Evolutionary conservation across 345 rosid species (phyloP).

Genomic region (Rhodomyrtus tomentosa): DNA sequence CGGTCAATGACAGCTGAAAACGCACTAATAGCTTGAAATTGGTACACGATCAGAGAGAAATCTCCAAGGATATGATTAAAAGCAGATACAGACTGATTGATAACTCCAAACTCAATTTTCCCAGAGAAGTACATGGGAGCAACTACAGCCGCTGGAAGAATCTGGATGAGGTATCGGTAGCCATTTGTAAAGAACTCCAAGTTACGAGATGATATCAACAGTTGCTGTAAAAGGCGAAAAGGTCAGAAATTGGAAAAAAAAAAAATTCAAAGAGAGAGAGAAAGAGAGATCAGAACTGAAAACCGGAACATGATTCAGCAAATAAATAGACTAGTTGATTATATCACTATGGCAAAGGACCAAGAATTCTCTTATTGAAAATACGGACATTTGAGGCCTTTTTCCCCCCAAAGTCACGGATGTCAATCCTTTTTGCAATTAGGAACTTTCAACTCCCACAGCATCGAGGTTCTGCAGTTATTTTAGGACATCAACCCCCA

Average conservation of each 20-base stretch:
- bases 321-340: background rate
- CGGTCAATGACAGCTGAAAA: conserved; percentile 98
- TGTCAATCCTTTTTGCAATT: background rate
- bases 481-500: background rate
- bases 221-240: conserved; percentile 41
- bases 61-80: conserved; percentile 95
- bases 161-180: conserved; percentile 90
- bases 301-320: background rate
- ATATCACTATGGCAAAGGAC: background rate
- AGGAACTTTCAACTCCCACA: background rate
- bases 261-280: background rate
- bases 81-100: conserved; percentile 94
- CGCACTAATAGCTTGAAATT: conserved; percentile 93
- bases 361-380: background rate
- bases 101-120: conserved; percentile 97
- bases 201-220: conserved; percentile 90
- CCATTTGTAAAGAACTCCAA: conserved; percentile 94
- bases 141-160: conserved; percentile 94
- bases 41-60: conserved; percentile 83
- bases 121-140: conserved; percentile 99
- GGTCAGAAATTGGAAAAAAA: conserved; percentile 1
- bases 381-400: background rate
- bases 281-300: background rate
- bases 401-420: background rate
- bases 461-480: background rate